Base-by-base conservation (phyloP, 768 basidiomycete species). In the Xanthoconium stramineum region DNA sequence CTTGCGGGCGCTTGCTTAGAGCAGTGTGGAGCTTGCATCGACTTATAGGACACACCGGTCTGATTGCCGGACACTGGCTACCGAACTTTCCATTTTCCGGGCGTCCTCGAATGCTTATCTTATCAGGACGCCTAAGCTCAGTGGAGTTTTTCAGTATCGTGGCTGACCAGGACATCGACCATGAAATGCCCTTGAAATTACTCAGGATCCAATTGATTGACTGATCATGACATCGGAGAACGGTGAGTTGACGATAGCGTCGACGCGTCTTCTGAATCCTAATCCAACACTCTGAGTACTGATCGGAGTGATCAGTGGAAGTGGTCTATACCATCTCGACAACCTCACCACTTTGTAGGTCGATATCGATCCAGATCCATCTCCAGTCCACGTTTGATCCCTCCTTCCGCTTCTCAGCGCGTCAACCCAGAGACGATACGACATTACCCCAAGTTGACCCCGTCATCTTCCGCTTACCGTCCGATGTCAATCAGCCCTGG, bases 301-400 rank as follows among this genome's bases (percentile, higher is more conserved):
- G 45, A 81, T 95, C 47, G 94, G 93, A 37, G 88, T 95, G 49
- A 95, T 96, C 56, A 94, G 94, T 19, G 94, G 94, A 30, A 92
- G 88, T 61, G 95, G 95, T 6, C 74, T 98, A 29, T 98, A 98
- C 76, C 86, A 95, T 69, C 80, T 98, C 38, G 90, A 95, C 71
- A 94, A 96, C 72, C 76, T 98, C 54, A 91, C 88, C 13, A 80
- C 89, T 59, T 78, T 95, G 94, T 94, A 69, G 74, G 91, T 78
- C 10, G 5, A 39, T 17, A n/a, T 51, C 9, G 46, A 14, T 17
- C 8, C 12, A 24, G 14, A 39, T 6, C 7, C 14, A 14, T 32
- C 10, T 36, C 24, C 14, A 12, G 46, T 49, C 33, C 37, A 7
- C 7, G 7, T 42, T 38, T 7, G 19, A 40, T 6, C 33, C 6